These are phyloP conservation scores for Crassisporium funariophilum DNA, from an alignment of 768 basidiomycete genomes.

Conservation along the genomic window DNA sequence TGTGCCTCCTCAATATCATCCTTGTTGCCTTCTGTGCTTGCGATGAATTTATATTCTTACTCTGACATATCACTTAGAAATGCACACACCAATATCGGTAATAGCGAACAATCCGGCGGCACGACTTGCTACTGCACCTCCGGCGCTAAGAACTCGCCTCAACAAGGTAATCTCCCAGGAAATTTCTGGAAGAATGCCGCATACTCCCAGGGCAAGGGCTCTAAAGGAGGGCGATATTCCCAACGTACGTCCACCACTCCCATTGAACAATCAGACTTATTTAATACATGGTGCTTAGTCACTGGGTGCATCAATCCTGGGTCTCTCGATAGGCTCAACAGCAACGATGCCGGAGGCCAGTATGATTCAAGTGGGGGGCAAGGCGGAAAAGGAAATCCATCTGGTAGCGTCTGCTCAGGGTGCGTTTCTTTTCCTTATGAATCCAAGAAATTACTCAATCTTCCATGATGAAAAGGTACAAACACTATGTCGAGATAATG, in stretches of 20 bases:
- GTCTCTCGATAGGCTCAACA: conserved; percentile 44
- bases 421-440: conserved; percentile 30
- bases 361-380: conserved; percentile 60
- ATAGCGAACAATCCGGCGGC: conserved; percentile 57
- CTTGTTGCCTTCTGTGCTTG: conserved; percentile 4
- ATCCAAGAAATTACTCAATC: background rate
- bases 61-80: conserved; percentile 26
- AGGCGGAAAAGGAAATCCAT: conserved; percentile 52
- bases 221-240: conserved; percentile 42
- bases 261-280: too few relatives aligned
- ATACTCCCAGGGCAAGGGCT: conserved; percentile 44
- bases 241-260: conserved; percentile 38
- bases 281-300: conserved; percentile 33
- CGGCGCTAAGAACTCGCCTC: conserved; percentile 36
- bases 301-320: conserved; percentile 56
- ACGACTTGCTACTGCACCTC: conserved; percentile 57
- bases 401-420: conserved; percentile 53
- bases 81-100: conserved; percentile 55
- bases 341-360: conserved; percentile 53
- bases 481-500: conserved; percentile 61
- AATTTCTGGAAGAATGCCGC: conserved; percentile 55
- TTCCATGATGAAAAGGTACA: conserved; percentile 35
- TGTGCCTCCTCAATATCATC: background rate
- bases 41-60: conserved; percentile 1
- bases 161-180: conserved; percentile 47